Conservation (phyloP, 2,329 filamentous ascomycete species). For the Fusarium palustre region DNA sequence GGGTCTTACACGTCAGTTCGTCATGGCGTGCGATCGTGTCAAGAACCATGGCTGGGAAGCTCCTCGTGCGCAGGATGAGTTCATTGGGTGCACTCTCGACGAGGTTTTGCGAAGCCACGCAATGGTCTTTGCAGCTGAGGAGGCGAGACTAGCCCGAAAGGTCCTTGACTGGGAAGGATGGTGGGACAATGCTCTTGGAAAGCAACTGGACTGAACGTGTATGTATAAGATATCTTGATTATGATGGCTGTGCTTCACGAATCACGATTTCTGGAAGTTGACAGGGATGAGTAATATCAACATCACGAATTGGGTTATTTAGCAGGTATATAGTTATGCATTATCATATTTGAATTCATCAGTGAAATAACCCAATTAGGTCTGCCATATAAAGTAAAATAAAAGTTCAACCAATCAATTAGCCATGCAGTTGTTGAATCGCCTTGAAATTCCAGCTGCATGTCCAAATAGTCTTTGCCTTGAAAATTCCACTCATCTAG, state of each 20-base stretch:
- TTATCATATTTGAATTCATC: constrained; percentile 27
- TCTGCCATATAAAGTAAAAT: constrained; percentile 35
- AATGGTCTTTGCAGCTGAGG: constrained; percentile 93
- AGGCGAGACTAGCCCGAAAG: constrained; percentile 76
- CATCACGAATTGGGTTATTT: not conserved
- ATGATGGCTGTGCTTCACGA: not conserved
- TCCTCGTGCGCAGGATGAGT: constrained; percentile 76
- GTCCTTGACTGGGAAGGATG: constrained; percentile 81
- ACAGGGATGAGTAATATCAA: not conserved
- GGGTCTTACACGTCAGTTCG: constrained; percentile 82
- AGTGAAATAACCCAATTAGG: constrained; percentile 21
- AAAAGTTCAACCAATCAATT: constrained; percentile 27
- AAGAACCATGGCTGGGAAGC: constrained; percentile 76
- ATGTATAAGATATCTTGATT: not conserved
- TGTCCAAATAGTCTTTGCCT: constrained; percentile 11
- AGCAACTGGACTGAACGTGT: constrained; percentile 23
- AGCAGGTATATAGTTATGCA: not conserved
- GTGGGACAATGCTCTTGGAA: constrained; percentile 67
- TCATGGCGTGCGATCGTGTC: constrained; percentile 83
- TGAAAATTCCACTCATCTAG: not conserved
- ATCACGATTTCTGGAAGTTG: not conserved
- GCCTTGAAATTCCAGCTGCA: constrained; percentile 10
- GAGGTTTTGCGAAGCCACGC: constrained; percentile 92
- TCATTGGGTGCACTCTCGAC: constrained; percentile 85
- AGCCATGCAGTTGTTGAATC: constrained; percentile 25